Conservation (phyloP, 176 grass and related monocot species). For the Cenchrus americanus region DNA sequence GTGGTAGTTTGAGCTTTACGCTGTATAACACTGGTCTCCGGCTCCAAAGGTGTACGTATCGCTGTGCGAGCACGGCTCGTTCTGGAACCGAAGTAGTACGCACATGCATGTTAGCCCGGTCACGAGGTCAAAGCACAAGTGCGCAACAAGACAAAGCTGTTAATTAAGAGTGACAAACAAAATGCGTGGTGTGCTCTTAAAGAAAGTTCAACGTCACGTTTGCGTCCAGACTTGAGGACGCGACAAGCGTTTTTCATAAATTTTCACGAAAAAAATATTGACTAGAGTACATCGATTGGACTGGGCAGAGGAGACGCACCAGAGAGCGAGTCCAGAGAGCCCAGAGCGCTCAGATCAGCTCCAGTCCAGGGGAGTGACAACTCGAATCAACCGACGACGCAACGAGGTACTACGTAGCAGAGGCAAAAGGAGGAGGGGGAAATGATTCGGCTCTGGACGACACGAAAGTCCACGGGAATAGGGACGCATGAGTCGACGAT, state of each 20-base stretch:
- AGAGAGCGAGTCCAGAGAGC: neutral
- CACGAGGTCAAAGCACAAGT: neutral
- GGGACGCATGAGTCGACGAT: neutral
- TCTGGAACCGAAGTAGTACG: neutral
- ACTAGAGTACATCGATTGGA: neutral
- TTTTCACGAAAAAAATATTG: neutral
- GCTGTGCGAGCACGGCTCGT: neutral
- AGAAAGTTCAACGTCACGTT: neutral
- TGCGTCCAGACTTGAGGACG: neutral
- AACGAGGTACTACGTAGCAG: neutral
- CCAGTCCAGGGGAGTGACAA: neutral
- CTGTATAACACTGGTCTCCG: neutral
- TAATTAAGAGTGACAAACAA: neutral
- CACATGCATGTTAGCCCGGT: neutral
- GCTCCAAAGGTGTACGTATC: neutral
- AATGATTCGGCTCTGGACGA: neutral
- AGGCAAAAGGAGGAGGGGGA: neutral
- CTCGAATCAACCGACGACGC: conserved; percentile 20
- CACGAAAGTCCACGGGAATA: conserved; percentile 23
- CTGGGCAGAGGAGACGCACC: neutral
- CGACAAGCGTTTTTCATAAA: neutral
- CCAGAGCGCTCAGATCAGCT: neutral
- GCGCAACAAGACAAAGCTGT: neutral
- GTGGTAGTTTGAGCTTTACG: neutral
- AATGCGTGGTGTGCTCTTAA: neutral